A percentile compares a stretch with the other conserved stretches of the same genome.
phyloP scores from a whole-genome alignment of 176 grass and related monocot genomes.

The Poa pratensis region DNA sequence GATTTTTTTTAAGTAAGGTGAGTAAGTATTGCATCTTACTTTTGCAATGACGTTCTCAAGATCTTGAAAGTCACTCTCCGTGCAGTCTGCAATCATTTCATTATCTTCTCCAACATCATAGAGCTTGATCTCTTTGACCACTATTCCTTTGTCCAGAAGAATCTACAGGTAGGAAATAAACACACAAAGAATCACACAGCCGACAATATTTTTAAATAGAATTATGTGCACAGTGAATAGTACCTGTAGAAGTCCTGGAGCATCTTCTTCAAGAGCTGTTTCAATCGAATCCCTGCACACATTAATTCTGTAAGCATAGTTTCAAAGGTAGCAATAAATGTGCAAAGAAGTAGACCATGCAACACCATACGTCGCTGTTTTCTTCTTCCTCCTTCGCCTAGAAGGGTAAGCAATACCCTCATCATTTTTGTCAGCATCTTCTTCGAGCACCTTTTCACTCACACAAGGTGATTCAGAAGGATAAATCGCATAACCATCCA shows the following conservation, averaged over 20 bases:
- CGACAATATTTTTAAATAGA: constrained; percentile 33
- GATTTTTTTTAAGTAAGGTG: constrained; percentile 7
- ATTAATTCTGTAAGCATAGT: constrained; percentile 35
- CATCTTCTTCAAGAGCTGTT: constrained; percentile 93
- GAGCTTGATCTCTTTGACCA: constrained; percentile 79
- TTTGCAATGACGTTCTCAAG: constrained; percentile 85
- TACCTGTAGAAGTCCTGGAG: constrained; percentile 93
- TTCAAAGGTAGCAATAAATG: neutral
- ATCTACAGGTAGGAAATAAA: constrained; percentile 57
- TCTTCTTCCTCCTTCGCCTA: constrained; percentile 62
- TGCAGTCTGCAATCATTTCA: constrained; percentile 52
- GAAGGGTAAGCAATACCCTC: constrained; percentile 37
- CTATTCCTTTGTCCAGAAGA: constrained; percentile 82
- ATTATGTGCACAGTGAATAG: constrained; percentile 26
- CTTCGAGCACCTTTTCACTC: constrained; percentile 57
- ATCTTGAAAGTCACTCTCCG: constrained; percentile 74
- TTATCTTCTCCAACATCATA: constrained; percentile 72
- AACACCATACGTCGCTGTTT: constrained; percentile 78
- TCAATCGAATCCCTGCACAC: constrained; percentile 85
- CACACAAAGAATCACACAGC: constrained; percentile 28
- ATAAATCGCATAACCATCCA: constrained; percentile 32
- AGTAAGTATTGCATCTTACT: constrained; percentile 44
- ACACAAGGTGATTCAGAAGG: constrained; percentile 31
- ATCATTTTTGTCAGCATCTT: constrained; percentile 53
- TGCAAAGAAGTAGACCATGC: constrained; percentile 34